phyloP scores from a whole-genome alignment of 345 rosid species.

The Nephelium lappaceum region DNA sequence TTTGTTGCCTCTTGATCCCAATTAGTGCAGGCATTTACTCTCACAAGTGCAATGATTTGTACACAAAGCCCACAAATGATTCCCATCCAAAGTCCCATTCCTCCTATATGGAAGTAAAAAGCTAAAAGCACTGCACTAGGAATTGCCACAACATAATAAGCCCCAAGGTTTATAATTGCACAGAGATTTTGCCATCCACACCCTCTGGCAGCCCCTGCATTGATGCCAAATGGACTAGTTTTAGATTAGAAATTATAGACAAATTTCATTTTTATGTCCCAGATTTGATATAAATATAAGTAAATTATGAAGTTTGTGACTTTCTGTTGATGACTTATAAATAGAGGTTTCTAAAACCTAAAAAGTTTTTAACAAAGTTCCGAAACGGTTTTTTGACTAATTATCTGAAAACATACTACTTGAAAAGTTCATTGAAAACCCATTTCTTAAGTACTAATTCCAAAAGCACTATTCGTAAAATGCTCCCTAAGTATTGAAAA shows the following conservation, averaged over 20 bases:
- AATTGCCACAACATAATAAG: slow-evolving; percentile 51
- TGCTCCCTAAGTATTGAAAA: too few species aligned
- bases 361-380: too few species aligned
- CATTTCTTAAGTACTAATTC: neutral
- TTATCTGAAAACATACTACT: too few species aligned
- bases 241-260: neutral
- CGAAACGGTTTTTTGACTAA: too few species aligned
- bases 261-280: too few species aligned
- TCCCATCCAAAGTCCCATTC: slow-evolving; percentile 62
- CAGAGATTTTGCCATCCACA: slow-evolving; percentile 57
- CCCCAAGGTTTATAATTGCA: slow-evolving; percentile 49
- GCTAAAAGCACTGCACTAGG: slow-evolving; percentile 47
- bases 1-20: slow-evolving; percentile 44
- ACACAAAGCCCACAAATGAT: slow-evolving; percentile 46
- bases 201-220: slow-evolving; percentile 54
- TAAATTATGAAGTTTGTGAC: too few species aligned
- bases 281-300: too few species aligned
- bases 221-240: neutral
- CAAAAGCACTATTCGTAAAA: neutral
- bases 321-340: too few species aligned
- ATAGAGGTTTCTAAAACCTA: too few species aligned
- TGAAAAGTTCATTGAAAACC: too few species aligned
- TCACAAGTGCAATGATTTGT: slow-evolving; percentile 43
- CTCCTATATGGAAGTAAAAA: slow-evolving; percentile 42
- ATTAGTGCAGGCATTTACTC: slow-evolving; percentile 34